Evolutionary conservation across 257 asterid genomes (phyloP), one percentile per base, ranked within the genome.

Genomic region (Oldenlandia corymbosa): DNA sequence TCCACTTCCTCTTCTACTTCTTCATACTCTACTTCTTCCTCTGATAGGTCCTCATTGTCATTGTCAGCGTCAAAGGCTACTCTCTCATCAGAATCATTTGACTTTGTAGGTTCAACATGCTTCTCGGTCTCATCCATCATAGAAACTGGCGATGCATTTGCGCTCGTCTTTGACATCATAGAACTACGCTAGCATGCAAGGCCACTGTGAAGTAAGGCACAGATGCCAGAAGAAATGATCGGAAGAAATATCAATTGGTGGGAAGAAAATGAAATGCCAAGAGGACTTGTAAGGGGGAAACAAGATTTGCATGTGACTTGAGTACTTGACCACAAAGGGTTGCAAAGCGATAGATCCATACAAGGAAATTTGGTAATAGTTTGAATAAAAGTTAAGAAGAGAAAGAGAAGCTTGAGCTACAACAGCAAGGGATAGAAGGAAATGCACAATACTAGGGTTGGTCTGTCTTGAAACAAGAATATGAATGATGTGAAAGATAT

Each of bases 1-100:
- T 76, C 90, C 46, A 78, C 90, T 71, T 84, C 96, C 73, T 83
- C 94, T 73, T 88, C 96, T 63, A 84, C 84, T 75, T 88, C 96
- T 73, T 85, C 95, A 63, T 83, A 84, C 78, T 88, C 96, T 72
- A 85, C 82, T 69, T 88, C 94, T 72, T 88, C 96, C 58, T 85
- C 94, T 45, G 61, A 63, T 52, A 73, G 68, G 73, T 81, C 91
- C 48, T 82, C 95, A 75, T 71, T 75, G 47, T 86, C 95, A 64
- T 87, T 78, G 71, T 86, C 88, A 18, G 68, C 79, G 57, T 79
- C 85, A 68, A 82, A 78, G 64, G 60, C 60, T 52, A 64, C 27
- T 51, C 69, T 64, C 69, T 64, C 69, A 50, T 36, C 41, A 23
- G 60, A 51, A 51, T 64, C 69, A 64, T 64, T 85, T 87, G 51